phyloP scores from a whole-genome alignment of 2,329 filamentous ascomycete genomes.

The Microdochium bolleyi region DNA sequence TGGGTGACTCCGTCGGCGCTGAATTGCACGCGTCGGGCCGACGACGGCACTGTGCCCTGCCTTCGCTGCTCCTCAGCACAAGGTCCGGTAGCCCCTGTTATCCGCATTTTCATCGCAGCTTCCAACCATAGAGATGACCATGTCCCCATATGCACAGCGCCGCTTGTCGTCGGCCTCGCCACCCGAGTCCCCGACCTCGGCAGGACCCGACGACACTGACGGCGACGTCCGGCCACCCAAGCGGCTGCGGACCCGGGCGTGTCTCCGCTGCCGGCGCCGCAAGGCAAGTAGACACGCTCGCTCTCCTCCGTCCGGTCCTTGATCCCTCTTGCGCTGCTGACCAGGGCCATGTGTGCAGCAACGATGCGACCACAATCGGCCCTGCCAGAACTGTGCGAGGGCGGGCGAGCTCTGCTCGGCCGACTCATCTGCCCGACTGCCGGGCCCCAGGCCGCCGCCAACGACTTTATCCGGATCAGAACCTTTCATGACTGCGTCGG shows the following conservation, averaged over 20 bases:
- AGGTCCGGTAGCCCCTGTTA: background rate
- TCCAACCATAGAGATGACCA: background rate
- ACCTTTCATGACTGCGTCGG: background rate
- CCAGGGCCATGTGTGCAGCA: background rate
- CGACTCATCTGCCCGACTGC: background rate
- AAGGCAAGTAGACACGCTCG: background rate
- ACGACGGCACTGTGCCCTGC: background rate
- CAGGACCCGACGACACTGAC: background rate
- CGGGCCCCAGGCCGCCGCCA: background rate
- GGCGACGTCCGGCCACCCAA: background rate
- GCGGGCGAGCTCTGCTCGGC: background rate
- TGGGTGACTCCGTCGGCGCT: slow-evolving; percentile 25
- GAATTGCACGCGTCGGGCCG: slow-evolving; percentile 17
- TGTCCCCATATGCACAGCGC: background rate
- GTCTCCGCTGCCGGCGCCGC: background rate
- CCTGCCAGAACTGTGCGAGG: background rate
- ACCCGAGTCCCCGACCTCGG: background rate
- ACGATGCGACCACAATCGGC: background rate
- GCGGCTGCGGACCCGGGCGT: background rate
- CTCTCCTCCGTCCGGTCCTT: background rate
- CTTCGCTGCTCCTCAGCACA: background rate
- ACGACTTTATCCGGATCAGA: background rate
- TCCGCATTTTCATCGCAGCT: background rate
- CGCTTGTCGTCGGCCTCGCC: background rate
- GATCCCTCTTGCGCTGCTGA: background rate